phyloP scores from a whole-genome alignment of 768 basidiomycete genomes.

The Jaapia argillacea region DNA sequence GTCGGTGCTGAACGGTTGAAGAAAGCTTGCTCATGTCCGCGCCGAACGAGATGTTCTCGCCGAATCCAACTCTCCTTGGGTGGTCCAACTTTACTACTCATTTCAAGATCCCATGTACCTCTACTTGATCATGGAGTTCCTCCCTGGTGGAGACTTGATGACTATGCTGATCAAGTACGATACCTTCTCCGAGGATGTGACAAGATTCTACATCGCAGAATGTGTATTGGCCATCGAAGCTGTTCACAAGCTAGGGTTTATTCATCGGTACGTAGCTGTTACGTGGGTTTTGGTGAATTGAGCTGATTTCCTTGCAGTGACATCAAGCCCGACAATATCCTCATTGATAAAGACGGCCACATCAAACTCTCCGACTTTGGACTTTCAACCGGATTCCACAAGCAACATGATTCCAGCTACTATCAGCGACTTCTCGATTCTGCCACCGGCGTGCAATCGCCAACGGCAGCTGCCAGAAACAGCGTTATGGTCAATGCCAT shows the following conservation, averaged over 20 bases:
- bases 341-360: conserved; percentile 96
- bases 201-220: conserved; percentile 98
- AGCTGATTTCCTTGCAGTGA: conserved; percentile 43
- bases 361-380: conserved; percentile 98
- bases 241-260: conserved; percentile 94
- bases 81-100: conserved; percentile 95
- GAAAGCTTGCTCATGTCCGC: conserved; percentile 90
- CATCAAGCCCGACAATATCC: conserved; percentile 98
- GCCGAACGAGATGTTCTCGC: conserved; percentile 96
- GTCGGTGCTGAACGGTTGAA: conserved; percentile 1
- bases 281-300: conserved; percentile 1
- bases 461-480: conserved; percentile 49
- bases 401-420: conserved; percentile 93
- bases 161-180: conserved; percentile 99
- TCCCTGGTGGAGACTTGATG: conserved; percentile 98
- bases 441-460: conserved; percentile 36
- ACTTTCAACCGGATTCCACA: conserved; percentile 98
- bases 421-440: conserved; percentile 83
- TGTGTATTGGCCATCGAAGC: conserved; percentile 97
- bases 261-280: conserved; percentile 81
- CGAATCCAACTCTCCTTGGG: conserved; percentile 92
- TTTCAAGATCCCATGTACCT: conserved; percentile 91
- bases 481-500: conserved; percentile 98
- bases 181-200: conserved; percentile 96
- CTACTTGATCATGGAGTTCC: conserved; percentile 98